Percentiles rank a stretch among this genome's conserved stretches.
These are phyloP conservation scores for Bromus sterilis DNA, from an alignment of 176 grass and related monocot species.

Conservation along the genomic window DNA sequence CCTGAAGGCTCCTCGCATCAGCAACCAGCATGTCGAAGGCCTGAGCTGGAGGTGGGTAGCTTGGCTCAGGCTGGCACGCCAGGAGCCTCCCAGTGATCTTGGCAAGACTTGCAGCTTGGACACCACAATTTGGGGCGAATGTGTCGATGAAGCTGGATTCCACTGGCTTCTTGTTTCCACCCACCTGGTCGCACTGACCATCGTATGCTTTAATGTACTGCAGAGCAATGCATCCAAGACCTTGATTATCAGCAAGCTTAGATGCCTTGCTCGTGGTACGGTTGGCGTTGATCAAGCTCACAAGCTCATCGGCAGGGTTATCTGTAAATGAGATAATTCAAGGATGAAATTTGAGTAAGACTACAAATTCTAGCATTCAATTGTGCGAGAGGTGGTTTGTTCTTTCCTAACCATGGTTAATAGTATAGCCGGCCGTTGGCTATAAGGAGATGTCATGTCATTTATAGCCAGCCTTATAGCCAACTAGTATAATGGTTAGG, in stretches of 20 bases:
- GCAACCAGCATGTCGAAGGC: slow-evolving; percentile 60
- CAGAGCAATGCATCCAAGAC: slow-evolving; percentile 82
- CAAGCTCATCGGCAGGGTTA: slow-evolving; percentile 77
- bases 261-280: slow-evolving; percentile 68
- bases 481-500: too few species aligned
- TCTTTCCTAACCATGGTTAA: too few species aligned
- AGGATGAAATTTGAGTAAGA: neutral
- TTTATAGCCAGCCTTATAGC: too few species aligned
- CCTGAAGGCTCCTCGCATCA: slow-evolving; percentile 40
- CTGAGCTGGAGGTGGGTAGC: slow-evolving; percentile 27
- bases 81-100: slow-evolving; percentile 78
- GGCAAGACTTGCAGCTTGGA: slow-evolving; percentile 48
- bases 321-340: slow-evolving; percentile 34
- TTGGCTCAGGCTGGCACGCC: slow-evolving; percentile 77
- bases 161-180: slow-evolving; percentile 52
- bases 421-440: too few species aligned
- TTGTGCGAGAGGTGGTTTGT: neutral
- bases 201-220: slow-evolving; percentile 85
- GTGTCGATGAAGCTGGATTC: slow-evolving; percentile 59
- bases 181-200: slow-evolving; percentile 61
- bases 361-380: slow-evolving; percentile 7
- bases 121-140: slow-evolving; percentile 76
- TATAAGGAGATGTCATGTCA: too few species aligned
- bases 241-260: slow-evolving; percentile 55
- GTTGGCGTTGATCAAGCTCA: slow-evolving; percentile 68